These are phyloP conservation scores for Ustilago sp. DNA, from an alignment of 1,284 basidiomycete species.

Conservation along the genomic window DNA sequence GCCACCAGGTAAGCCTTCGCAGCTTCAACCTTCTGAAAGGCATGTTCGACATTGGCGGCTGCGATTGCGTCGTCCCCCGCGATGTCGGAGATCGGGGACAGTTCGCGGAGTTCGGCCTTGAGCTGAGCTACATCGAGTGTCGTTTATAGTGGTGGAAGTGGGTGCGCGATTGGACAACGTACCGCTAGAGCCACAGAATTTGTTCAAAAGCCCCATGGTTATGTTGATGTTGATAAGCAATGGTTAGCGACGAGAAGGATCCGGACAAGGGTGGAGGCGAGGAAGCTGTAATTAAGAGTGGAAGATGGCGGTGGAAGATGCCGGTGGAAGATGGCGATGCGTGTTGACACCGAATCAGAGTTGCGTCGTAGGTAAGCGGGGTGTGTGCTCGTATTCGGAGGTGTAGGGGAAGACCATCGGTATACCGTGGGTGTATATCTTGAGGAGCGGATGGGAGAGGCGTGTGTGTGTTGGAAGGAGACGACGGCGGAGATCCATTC, in stretches of 20 bases:
- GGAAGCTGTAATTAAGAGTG: background rate
- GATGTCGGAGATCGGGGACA: conserved; percentile 32
- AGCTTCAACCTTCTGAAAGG: conserved; percentile 1
- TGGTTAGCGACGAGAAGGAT: too few species aligned
- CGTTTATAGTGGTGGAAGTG: background rate
- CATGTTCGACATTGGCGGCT: background rate
- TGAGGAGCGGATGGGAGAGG: background rate
- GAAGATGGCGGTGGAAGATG: background rate
- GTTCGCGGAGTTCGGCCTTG: background rate
- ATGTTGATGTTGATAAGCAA: too few species aligned
- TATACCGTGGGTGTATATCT: background rate
- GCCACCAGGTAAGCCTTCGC: conserved; percentile 7
- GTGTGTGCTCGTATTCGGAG: background rate
- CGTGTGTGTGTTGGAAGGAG: background rate
- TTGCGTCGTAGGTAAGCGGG: background rate
- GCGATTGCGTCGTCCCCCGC: conserved; percentile 11
- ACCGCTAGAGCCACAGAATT: background rate
- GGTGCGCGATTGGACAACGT: background rate
- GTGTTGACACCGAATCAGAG: too few species aligned
- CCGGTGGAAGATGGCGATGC: background rate
- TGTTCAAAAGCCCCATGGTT: background rate
- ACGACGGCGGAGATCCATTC: background rate
- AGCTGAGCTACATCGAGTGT: background rate
- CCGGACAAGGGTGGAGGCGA: background rate
- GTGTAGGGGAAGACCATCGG: background rate